Evolutionary conservation across 2,329 filamentous ascomycete species (phyloP), one percentile per base, ranked within the genome.

Genomic region (Hymenotorrendiella dingleyae): DNA sequence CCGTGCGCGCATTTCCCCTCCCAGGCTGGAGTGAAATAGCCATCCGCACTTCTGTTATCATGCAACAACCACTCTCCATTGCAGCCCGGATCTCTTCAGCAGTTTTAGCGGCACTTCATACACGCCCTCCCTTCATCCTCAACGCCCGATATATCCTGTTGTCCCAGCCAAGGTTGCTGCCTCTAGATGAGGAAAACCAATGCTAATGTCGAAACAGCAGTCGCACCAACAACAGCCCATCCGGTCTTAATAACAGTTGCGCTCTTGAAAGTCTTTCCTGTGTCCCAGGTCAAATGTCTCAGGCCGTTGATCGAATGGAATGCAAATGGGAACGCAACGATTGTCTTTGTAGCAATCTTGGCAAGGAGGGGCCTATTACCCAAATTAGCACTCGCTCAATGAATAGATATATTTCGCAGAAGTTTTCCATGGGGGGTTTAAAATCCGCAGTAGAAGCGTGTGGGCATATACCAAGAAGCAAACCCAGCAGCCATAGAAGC

Each of bases 241-340:
- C 82, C 82, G 1, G 76, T 80, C 64, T 68, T 69, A 54, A 78
- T 76, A 47, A 86, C 81, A 58, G 74, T 67, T 64, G 74, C 67
- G 61, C 86, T 86, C 56, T 68, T 73, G 48, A 86, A 73, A 38
- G 72, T 69, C 55, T 68, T 67, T 39, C 78, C 80, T 28, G 74
- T 64, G 69, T 87, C 83, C 83, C 83, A 86, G 12, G 71, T 59
- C 70, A 87, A 69, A 74, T 86, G 82, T 60, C 83, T 75, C 16
- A 86, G 26, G n/a, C 82, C 83, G 60, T 85, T 86, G 56, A 82
- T 68, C 48, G 61, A 65, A 64, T 87, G 83, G 65, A 76, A 86
- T 37, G 78, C 78, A 63, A 87, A 85, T 3, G 80, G 81, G 50
- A 78, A 64, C 12, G 80, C 79, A 30, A 82, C 55, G 23, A 67